phyloP scores from a whole-genome alignment of 768 basidiomycete species.

The Rhodotorula paludigena region DNA sequence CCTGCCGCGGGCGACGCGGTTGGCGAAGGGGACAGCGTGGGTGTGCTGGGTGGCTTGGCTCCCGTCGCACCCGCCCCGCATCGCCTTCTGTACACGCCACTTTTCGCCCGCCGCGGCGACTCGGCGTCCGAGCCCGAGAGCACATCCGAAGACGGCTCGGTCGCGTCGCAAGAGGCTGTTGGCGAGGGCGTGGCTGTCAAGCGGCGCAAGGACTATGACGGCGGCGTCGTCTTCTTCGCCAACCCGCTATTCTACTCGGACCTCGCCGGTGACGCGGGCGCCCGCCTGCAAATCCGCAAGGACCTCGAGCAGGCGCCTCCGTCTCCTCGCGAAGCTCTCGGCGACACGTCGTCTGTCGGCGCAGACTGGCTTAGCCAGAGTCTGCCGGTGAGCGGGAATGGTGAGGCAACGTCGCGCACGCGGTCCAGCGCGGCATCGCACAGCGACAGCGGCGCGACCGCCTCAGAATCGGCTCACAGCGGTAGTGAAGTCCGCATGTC shows the following conservation, averaged over 20 bases:
- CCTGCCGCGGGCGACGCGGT: neutral
- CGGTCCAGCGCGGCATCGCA: neutral
- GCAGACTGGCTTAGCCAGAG: neutral
- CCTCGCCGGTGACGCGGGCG: slow-evolving; percentile 25
- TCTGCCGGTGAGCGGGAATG: neutral
- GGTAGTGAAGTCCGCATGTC: no score
- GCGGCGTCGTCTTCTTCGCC: slow-evolving; percentile 32
- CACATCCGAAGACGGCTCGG: neutral
- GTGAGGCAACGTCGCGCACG: neutral
- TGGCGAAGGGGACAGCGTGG: neutral
- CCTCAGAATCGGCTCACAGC: neutral
- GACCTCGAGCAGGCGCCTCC: neutral
- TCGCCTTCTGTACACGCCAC: slow-evolving; percentile 16
- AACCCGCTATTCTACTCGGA: slow-evolving; percentile 33
- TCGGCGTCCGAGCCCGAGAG: neutral
- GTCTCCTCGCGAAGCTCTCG: neutral
- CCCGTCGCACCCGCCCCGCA: neutral
- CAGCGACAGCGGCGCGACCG: neutral
- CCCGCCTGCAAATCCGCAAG: neutral
- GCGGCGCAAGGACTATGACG: slow-evolving; percentile 14
- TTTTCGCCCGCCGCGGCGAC: slow-evolving; percentile 9
- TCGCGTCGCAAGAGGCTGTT: neutral
- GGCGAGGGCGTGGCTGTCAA: neutral
- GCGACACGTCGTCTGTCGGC: neutral
- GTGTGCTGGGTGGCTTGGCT: slow-evolving; percentile 16